phyloP scores from a whole-genome alignment of 371 early-diverging fungal genomes.

The Mortierella sp. region DNA sequence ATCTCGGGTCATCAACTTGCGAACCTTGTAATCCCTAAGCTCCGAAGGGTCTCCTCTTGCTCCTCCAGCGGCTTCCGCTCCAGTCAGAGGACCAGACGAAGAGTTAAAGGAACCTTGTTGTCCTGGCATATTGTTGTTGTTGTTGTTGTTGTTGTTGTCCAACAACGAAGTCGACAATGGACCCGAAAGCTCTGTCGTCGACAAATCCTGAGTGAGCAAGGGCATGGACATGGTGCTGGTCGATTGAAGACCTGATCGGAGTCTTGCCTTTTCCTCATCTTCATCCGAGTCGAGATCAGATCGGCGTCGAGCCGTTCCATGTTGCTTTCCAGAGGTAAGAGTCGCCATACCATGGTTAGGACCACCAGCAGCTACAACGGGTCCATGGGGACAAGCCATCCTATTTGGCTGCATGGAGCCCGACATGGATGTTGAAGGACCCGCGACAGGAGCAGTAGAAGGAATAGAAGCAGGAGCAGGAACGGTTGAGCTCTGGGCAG shows the following conservation, averaged over 20 bases:
- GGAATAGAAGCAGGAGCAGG: background rate
- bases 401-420: background rate
- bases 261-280: constrained; percentile 18
- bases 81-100: background rate
- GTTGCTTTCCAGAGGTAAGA: constrained; percentile 9
- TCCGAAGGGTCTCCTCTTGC: constrained; percentile 3
- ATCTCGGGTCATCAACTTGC: constrained; percentile 47
- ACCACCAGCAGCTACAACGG: background rate
- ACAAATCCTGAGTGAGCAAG: constrained; percentile 48
- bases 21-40: constrained; percentile 40
- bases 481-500: constrained; percentile 7
- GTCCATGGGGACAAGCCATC: background rate
- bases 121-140: constrained; percentile 3
- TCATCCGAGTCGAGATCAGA: constrained; percentile 45
- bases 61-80: background rate
- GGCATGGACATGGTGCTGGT: constrained; percentile 27
- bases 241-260: constrained; percentile 12
- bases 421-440: background rate
- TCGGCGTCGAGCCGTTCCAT: constrained; percentile 31
- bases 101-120: constrained; percentile 12
- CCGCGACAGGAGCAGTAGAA: background rate
- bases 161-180: constrained; percentile 20
- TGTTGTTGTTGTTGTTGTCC: constrained; percentile 8
- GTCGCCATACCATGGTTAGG: background rate
- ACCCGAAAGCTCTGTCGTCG: constrained; percentile 38